Conservation (phyloP, 2,329 filamentous ascomycete genomes). For the Plectosphaerella sp. region DNA sequence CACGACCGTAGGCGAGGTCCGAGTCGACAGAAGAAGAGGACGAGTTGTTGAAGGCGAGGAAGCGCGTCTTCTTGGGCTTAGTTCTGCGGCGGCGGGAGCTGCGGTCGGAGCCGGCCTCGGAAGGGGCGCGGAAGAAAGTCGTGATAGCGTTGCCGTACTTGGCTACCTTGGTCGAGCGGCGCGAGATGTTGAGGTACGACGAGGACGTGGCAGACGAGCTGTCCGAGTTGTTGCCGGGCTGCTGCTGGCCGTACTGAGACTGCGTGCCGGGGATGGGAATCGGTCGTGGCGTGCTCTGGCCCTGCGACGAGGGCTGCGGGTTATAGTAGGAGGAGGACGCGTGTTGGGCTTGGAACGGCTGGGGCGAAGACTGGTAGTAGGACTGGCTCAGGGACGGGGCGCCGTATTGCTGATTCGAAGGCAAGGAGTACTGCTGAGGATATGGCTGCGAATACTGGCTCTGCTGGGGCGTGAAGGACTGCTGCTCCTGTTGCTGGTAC, state of each 20-base stretch:
- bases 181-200: constrained; percentile 64
- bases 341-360: constrained; percentile 5
- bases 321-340: neutral
- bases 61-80: constrained; percentile 44
- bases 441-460: constrained; percentile 15
- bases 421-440: constrained; percentile 10
- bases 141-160: constrained; percentile 50
- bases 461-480: neutral
- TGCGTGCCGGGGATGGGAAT: constrained; percentile 7
- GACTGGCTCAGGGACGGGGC: neutral
- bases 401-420: constrained; percentile 5
- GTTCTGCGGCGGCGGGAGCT: constrained; percentile 30
- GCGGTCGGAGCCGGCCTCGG: constrained; percentile 29
- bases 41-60: constrained; percentile 57
- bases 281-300: constrained; percentile 10
- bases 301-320: constrained; percentile 11
- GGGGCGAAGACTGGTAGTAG: neutral
- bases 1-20: constrained; percentile 64
- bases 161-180: constrained; percentile 40
- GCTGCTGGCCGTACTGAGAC: neutral
- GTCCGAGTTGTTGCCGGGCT: constrained; percentile 14
- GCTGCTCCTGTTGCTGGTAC: constrained; percentile 2
- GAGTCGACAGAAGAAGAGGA: constrained; percentile 65
- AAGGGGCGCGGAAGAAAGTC: constrained; percentile 60
- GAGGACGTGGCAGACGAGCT: constrained; percentile 50